Percentiles rank a stretch among this genome's conserved stretches.
phyloP scores from a whole-genome alignment of 208 protist species.

The Leishmania tarentolae region DNA sequence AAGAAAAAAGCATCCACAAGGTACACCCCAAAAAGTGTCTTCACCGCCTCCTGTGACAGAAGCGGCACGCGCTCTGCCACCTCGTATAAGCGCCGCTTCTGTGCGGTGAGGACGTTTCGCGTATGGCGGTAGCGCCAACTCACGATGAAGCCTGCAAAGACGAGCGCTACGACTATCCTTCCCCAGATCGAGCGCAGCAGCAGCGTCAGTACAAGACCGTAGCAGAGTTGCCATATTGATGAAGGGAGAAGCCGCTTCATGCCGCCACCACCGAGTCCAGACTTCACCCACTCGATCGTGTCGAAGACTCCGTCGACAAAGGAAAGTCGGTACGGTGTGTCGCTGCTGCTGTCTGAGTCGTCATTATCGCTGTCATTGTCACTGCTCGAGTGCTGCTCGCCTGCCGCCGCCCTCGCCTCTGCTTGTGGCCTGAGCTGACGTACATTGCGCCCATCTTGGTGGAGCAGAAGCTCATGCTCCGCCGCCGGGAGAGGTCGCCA shows the following conservation, averaged over 20 bases:
- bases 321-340: conserved; percentile 7
- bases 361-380: neutral
- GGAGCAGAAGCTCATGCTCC: neutral
- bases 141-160: conserved; percentile 14
- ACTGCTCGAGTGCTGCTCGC: neutral
- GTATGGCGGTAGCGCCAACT: conserved; percentile 36
- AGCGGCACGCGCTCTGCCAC: conserved; percentile 40
- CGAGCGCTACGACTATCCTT: conserved; percentile 13
- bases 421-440: neutral
- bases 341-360: conserved; percentile 1
- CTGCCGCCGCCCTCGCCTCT: neutral
- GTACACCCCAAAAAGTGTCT: conserved; percentile 57
- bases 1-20: conserved; percentile 56
- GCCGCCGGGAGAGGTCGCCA: conserved; percentile 8
- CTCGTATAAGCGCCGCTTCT: conserved; percentile 53
- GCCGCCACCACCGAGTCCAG: conserved; percentile 10
- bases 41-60: conserved; percentile 39
- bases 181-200: conserved; percentile 32
- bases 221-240: conserved; percentile 5
- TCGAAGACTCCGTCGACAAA: conserved; percentile 33
- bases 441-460: neutral
- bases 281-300: conserved; percentile 17
- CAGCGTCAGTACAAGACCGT: conserved; percentile 27
- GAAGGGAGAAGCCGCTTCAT: neutral
- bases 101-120: conserved; percentile 37